Evolutionary conservation across 371 early-diverging fungal genomes (phyloP), one percentile per base, ranked within the genome.

Genomic region (Choanephora cucurbitarum): DNA sequence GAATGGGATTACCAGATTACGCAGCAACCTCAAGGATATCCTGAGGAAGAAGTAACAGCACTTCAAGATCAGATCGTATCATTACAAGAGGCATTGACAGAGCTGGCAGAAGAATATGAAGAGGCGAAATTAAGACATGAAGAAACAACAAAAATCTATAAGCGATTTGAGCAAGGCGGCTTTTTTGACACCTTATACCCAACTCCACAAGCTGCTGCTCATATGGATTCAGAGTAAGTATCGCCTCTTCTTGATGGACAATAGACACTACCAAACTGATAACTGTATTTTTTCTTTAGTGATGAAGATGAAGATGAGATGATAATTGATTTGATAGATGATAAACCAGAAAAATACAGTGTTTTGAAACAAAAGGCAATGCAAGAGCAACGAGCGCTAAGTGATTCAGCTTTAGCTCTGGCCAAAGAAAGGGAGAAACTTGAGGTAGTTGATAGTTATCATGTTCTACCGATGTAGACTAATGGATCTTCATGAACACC

Each of bases 121-220:
- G 52, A 39, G 21, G 48, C 45, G 15, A 56, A 51, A 17, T 44
- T 46, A 15, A 72, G 67, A 21, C 67, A 57, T 45, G 73, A 73
- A 18, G 62, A 60, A 22, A 69, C 69, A 14, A 66, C 64, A 8
- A 41, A 62, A 31, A 67, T 73, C 1, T 73, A 73, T 53, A 55
- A 62, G 52, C 52, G 58, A 15, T 78, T 64, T 67, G 66, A 67
- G 18, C 37, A 68, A 37, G 75, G 79, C 5, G 68, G 67, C 0
- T 78, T 78, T 46, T 78, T 75, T 71, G 75, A 78, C 44, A 60
- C 62, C 10, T 57, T 28, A 32, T 62, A 42, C 62, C 68, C 55
- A n/a, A 45, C 55, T 18, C 47, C 49, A 32, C 23, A 31, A 31
- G 52, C 28, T 44, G 47, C 49, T 33, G 52, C 21, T 45, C 18